Evolutionary conservation across 2,329 filamentous ascomycete genomes (phyloP).

Genomic region (Juglanconis sp.): DNA sequence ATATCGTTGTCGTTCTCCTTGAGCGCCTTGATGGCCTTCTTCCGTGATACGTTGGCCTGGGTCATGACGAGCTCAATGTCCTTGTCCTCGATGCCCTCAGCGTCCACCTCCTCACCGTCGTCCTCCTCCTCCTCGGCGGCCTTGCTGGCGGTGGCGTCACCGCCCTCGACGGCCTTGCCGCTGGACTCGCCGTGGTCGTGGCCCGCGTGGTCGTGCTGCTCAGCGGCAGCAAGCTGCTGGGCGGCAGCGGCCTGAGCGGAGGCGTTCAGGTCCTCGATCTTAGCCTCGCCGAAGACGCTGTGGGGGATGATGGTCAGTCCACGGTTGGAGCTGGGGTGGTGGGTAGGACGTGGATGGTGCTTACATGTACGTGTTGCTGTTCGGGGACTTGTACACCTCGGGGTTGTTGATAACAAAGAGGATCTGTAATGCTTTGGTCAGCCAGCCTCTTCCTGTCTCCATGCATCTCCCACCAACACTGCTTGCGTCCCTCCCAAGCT

Average conservation of each 20-base stretch:
- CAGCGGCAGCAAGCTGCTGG: constrained; percentile 84
- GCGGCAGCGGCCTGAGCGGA: constrained; percentile 94
- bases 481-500: constrained; percentile 13
- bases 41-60: constrained; percentile 92
- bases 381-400: constrained; percentile 98
- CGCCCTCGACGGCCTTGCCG: constrained; percentile 50
- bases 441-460: not conserved
- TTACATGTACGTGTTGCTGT: constrained; percentile 99
- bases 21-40: constrained; percentile 97
- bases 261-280: constrained; percentile 99
- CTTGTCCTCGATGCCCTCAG: constrained; percentile 93
- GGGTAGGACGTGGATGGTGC: constrained; percentile 32
- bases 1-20: constrained; percentile 99
- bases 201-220: constrained; percentile 62
- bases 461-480: not conserved
- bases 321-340: not conserved
- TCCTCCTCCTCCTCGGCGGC: constrained; percentile 85
- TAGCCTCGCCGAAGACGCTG: constrained; percentile 99
- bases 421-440: constrained; percentile 59
- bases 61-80: constrained; percentile 99
- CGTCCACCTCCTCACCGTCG: constrained; percentile 93
- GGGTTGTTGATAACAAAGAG: constrained; percentile 99
- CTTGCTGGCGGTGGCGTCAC: constrained; percentile 50
- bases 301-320: constrained; percentile 19
- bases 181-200: constrained; percentile 71